Percentiles rank a stretch among this genome's conserved stretches.
Conservation (phyloP, 148 eudicot species). For the Heliosperma pusillum region DNA sequence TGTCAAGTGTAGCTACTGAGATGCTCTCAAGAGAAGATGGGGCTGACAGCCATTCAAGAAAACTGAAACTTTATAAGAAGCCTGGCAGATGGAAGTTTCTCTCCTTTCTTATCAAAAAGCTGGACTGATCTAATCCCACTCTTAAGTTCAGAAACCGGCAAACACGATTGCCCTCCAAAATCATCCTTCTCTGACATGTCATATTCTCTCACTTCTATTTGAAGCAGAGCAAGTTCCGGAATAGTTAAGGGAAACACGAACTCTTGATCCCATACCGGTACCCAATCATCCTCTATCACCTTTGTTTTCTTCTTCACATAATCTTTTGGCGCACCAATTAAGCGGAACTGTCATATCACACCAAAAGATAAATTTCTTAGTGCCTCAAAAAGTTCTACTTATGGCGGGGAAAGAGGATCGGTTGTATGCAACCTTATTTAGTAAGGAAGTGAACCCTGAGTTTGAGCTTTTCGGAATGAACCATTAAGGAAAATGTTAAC, state of each 20-base stretch:
- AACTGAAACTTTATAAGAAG: slow-evolving; percentile 64
- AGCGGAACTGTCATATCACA: slow-evolving; percentile 34
- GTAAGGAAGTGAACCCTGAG: not conserved
- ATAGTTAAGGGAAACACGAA: slow-evolving; percentile 50
- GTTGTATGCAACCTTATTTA: not conserved
- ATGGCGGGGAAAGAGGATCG: not conserved
- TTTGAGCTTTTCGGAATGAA: not conserved
- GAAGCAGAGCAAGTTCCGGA: slow-evolving; percentile 67
- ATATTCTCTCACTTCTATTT: slow-evolving; percentile 54
- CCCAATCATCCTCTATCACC: slow-evolving; percentile 63
- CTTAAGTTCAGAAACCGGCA: slow-evolving; percentile 61
- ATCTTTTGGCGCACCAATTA: slow-evolving; percentile 55
- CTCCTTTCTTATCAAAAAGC: slow-evolving; percentile 52
- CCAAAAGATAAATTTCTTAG: not conserved
- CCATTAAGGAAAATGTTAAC: not conserved
- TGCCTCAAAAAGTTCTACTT: not conserved
- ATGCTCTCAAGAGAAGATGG: not conserved
- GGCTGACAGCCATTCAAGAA: slow-evolving; percentile 20
- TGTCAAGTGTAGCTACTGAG: not conserved
- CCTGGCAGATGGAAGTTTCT: slow-evolving; percentile 45
- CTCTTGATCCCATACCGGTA: slow-evolving; percentile 68
- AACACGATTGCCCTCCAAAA: slow-evolving; percentile 70
- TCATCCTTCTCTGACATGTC: slow-evolving; percentile 71
- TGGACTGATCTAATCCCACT: slow-evolving; percentile 56
- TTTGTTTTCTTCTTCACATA: slow-evolving; percentile 48